These are phyloP conservation scores for Suhomyces terraborum DNA, from an alignment of 1,139 yeast species.

Conservation along the genomic window DNA sequence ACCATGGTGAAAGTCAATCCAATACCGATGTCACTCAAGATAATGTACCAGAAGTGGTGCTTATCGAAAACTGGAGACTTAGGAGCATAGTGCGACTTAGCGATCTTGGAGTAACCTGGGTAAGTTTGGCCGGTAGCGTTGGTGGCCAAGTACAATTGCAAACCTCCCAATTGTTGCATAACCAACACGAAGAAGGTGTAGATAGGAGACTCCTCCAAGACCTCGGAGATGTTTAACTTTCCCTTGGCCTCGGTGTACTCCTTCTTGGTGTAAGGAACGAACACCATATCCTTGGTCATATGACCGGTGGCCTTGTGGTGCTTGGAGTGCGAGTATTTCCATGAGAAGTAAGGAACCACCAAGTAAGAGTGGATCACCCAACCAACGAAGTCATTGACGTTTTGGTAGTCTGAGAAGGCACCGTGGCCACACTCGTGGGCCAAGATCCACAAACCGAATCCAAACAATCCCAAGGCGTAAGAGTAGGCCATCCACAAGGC, in stretches of 20 bases:
- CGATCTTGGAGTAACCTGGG: slow-evolving; percentile 34
- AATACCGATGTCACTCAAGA: slow-evolving; percentile 57
- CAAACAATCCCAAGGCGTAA: slow-evolving; percentile 46
- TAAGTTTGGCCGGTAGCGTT: slow-evolving; percentile 58
- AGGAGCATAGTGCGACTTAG: slow-evolving; percentile 55
- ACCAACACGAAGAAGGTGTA: slow-evolving; percentile 46
- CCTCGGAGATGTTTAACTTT: slow-evolving; percentile 40
- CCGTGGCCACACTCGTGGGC: slow-evolving; percentile 72
- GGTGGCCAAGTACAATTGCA: slow-evolving; percentile 48
- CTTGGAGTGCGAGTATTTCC: slow-evolving; percentile 62
- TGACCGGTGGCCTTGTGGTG: slow-evolving; percentile 70
- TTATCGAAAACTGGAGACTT: slow-evolving; percentile 54
- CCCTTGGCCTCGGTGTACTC: slow-evolving; percentile 31
- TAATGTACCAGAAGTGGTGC: slow-evolving; percentile 56
- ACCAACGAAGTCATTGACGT: slow-evolving; percentile 58
- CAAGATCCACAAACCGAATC: slow-evolving; percentile 62
- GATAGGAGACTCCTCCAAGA: slow-evolving; percentile 58
- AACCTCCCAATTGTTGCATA: slow-evolving; percentile 57
- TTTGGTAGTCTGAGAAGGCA: slow-evolving; percentile 58
- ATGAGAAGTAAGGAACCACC: slow-evolving; percentile 61
- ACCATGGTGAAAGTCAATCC: slow-evolving; percentile 40
- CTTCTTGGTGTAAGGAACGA: slow-evolving; percentile 56
- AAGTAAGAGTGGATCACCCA: slow-evolving; percentile 62
- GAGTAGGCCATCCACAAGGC: slow-evolving; percentile 58
- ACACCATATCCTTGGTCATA: slow-evolving; percentile 61